A percentile compares a stretch with the other conserved stretches of the same genome.
These are phyloP conservation scores for Hyphodiscus sp. DNA, from an alignment of 2,329 filamentous ascomycete species.

Conservation along the genomic window DNA sequence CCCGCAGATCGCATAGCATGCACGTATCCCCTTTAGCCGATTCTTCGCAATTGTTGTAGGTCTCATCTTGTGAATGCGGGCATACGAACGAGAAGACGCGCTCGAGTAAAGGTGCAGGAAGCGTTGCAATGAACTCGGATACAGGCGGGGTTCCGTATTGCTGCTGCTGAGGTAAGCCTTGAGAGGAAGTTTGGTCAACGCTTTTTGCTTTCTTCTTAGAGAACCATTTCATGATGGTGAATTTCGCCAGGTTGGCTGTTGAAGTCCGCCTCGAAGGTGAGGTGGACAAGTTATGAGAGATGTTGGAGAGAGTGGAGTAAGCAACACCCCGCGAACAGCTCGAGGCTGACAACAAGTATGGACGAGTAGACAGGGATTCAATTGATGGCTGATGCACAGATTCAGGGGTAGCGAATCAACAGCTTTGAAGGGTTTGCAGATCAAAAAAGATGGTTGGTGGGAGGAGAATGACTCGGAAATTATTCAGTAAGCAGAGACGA, in stretches of 20 bases:
- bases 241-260: constrained; percentile 21
- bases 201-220: constrained; percentile 20
- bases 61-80: constrained; percentile 71
- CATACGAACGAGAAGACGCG: constrained; percentile 79
- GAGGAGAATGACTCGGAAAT: neutral
- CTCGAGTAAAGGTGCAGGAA: constrained; percentile 65
- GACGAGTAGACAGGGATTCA: neutral
- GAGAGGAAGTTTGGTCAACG: constrained; percentile 4
- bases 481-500: neutral
- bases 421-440: neutral
- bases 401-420: neutral
- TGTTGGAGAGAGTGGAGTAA: neutral
- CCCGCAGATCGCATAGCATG: constrained; percentile 89
- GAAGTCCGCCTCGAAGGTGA: constrained; percentile 2
- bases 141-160: constrained; percentile 15
- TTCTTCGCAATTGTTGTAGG: constrained; percentile 77
- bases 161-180: constrained; percentile 3
- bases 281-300: neutral
- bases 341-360: neutral
- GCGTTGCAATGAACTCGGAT: constrained; percentile 28
- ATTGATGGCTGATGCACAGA: neutral
- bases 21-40: constrained; percentile 73
- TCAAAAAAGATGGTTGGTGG: neutral
- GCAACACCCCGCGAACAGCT: neutral
- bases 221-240: constrained; percentile 26